These are phyloP conservation scores for Sarcocystis neurona DNA, from an alignment of 169 alveolate genomes.

Conservation along the genomic window DNA sequence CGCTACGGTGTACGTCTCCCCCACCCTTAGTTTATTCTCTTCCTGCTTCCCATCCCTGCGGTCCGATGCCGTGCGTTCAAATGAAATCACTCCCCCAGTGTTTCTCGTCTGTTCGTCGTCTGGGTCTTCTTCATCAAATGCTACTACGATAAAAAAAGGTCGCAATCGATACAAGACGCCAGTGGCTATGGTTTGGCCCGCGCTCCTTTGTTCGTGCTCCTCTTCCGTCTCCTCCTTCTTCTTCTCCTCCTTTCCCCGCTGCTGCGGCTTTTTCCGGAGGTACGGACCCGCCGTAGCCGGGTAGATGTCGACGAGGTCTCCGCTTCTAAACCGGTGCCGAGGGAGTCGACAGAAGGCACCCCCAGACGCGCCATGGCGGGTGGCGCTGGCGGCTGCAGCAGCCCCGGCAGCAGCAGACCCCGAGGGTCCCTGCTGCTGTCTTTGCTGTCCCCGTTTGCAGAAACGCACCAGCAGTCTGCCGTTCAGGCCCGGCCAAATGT, in stretches of 20 bases:
- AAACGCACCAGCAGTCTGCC: conserved; percentile 24
- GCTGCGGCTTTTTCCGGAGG: not conserved
- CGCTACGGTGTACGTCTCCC: conserved; percentile 2
- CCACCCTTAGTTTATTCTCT: not conserved
- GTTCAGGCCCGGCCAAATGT: conserved; percentile 7
- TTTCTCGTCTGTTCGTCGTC: not conserved
- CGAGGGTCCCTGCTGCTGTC: not conserved
- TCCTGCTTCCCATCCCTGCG: not conserved
- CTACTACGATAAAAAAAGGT: not conserved
- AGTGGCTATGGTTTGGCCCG: conserved; percentile 33
- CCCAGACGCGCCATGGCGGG: no score
- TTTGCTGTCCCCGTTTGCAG: not conserved
- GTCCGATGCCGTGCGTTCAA: no score
- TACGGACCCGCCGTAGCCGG: not conserved
- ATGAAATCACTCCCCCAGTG: no score
- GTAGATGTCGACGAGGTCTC: conserved; percentile 43
- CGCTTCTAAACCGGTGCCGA: conserved; percentile 46
- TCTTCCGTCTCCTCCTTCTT: no score
- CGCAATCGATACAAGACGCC: conserved; percentile 36
- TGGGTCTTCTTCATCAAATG: conserved; percentile 26
- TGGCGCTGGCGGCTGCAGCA: not conserved
- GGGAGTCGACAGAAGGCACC: not conserved
- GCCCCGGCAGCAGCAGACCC: not conserved
- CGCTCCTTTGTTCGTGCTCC: no score
- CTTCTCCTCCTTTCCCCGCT: no score